These are phyloP conservation scores for Raddia distichophylla DNA, from an alignment of 176 grass and related monocot genomes.

Conservation along the genomic window DNA sequence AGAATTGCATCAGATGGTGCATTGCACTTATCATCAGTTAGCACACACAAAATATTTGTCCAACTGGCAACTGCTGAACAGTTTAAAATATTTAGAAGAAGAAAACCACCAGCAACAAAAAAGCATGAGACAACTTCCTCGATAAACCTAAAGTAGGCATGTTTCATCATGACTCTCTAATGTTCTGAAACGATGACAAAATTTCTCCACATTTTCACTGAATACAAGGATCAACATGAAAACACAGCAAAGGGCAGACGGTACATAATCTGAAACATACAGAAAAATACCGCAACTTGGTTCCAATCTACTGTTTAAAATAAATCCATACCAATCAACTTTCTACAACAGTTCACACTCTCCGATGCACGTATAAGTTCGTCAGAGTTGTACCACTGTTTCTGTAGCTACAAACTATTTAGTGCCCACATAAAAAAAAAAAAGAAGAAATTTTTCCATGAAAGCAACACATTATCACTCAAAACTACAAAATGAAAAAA, in stretches of 20 bases:
- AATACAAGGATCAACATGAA: not conserved
- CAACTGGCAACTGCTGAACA: constrained; percentile 18
- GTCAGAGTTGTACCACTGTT: not conserved
- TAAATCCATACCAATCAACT: not conserved
- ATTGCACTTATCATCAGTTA: not conserved
- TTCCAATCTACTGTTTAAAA: not conserved
- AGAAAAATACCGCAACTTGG: not conserved
- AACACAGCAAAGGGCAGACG: not conserved
- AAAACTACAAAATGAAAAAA: not conserved
- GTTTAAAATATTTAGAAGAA: not conserved
- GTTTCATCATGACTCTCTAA: not conserved
- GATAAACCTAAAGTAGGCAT: not conserved
- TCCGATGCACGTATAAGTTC: not conserved
- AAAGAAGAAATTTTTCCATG: not conserved
- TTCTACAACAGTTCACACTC: not conserved
- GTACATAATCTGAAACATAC: not conserved
- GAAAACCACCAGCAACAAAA: not conserved
- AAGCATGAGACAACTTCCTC: not conserved
- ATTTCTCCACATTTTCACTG: not conserved
- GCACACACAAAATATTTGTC: not conserved
- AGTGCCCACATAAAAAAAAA: constrained; percentile 3
- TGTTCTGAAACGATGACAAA: not conserved
- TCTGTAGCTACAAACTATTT: not conserved
- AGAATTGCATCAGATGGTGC: not conserved
- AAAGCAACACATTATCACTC: constrained; percentile 13